Evolutionary conservation across 331 rosid species (phyloP).

Genomic region (Ulmus americana): DNA sequence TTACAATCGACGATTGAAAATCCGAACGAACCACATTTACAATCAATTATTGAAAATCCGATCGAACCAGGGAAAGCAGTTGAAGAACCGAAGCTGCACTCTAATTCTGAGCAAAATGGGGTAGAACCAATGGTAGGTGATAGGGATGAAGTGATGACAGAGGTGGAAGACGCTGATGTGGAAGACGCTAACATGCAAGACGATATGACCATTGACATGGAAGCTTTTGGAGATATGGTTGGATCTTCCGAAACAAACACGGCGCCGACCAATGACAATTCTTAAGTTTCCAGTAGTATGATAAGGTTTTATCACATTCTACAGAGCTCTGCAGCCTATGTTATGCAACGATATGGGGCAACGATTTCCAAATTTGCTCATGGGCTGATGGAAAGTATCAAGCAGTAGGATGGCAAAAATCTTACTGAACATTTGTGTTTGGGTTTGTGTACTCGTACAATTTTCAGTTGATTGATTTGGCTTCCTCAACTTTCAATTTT

Average conservation of each 20-base stretch:
- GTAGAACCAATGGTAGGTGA: conserved; percentile 43
- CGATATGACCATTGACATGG: conserved; percentile 66
- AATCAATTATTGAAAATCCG: conserved; percentile 1
- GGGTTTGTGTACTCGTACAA: not conserved
- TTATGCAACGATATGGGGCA: too few relatives aligned
- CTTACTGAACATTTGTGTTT: not conserved
- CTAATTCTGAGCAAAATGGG: conserved; percentile 46
- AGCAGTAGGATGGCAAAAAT: conserved; percentile 1
- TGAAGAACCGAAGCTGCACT: conserved; percentile 40
- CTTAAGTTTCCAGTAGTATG: conserved; percentile 1
- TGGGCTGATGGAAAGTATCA: not conserved
- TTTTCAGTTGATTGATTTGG: not conserved
- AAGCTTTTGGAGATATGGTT: conserved; percentile 41
- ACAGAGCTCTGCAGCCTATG: too few relatives aligned
- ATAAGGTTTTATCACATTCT: too few relatives aligned
- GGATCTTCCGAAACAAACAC: conserved; percentile 21
- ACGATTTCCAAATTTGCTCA: too few relatives aligned
- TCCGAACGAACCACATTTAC: conserved; percentile 30
- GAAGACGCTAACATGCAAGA: conserved; percentile 16
- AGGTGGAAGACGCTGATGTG: conserved; percentile 47
- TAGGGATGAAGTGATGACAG: conserved; percentile 65
- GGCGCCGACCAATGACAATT: too few relatives aligned
- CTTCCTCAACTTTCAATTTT: not conserved
- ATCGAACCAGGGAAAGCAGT: not conserved
- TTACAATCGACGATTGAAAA: conserved; percentile 30